Conservation (phyloP, 257 asterid genomes). For the Solanum okadae region DNA sequence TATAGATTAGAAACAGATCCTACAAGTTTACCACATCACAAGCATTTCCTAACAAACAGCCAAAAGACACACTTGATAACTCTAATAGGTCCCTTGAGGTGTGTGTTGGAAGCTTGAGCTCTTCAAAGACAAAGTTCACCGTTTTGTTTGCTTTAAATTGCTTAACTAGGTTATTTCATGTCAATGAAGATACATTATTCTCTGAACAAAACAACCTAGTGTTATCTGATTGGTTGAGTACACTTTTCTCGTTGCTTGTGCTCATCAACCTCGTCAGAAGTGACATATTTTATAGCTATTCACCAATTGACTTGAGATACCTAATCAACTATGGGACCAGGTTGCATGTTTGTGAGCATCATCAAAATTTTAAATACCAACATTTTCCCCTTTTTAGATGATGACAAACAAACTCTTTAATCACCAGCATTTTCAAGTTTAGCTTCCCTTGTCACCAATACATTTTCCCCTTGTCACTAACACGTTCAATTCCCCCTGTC, state of each 20-base stretch:
- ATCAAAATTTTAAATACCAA: no score
- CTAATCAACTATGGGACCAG: background rate
- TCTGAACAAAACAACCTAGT: background rate
- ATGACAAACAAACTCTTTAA: background rate
- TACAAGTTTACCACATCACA: background rate
- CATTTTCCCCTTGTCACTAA: no score
- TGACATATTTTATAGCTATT: no score
- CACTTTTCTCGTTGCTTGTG: background rate
- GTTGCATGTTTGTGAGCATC: background rate
- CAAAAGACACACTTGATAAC: background rate
- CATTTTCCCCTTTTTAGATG: background rate
- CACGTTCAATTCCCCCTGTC: no score
- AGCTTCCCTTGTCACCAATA: no score
- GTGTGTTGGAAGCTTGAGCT: background rate
- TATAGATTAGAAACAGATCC: background rate
- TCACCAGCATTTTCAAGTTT: background rate
- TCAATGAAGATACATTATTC: no score
- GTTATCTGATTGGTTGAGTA: background rate
- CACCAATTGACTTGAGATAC: background rate
- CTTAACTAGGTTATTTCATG: background rate
- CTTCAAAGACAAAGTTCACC: background rate
- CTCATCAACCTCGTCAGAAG: background rate
- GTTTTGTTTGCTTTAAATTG: background rate
- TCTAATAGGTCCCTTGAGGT: background rate
- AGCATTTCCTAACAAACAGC: background rate